These are phyloP conservation scores for Tetrahymena elliotti DNA, from an alignment of 73 alveolate species.

Conservation along the genomic window DNA sequence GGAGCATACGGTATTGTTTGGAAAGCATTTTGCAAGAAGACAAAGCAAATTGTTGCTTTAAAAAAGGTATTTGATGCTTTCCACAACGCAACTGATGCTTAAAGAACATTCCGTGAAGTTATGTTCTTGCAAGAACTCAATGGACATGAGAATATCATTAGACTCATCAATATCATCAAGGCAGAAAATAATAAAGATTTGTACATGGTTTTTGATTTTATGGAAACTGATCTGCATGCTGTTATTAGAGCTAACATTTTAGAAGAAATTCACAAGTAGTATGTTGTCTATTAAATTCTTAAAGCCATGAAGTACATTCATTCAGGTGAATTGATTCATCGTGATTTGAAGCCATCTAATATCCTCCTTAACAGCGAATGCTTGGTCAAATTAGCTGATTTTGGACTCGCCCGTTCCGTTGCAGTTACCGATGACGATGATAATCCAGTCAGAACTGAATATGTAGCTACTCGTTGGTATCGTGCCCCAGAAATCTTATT, in stretches of 20 bases:
- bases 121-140: conserved; percentile 67
- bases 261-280: conserved; percentile 85
- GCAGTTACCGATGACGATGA: conserved; percentile 56
- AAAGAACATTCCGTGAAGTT: conserved; percentile 87
- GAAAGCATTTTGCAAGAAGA: conserved; percentile 80
- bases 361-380: conserved; percentile 79
- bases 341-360: conserved; percentile 86
- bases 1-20: conserved; percentile 94
- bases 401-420: conserved; percentile 78
- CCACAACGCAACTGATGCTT: conserved; percentile 81
- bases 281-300: conserved; percentile 85
- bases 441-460: conserved; percentile 79
- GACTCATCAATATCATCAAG: conserved; percentile 84
- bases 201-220: conserved; percentile 86
- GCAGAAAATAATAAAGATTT: conserved; percentile 94
- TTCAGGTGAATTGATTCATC: conserved; percentile 72
- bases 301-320: conserved; percentile 93
- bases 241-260: conserved; percentile 95
- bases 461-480: conserved; percentile 93
- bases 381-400: conserved; percentile 83
- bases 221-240: conserved; percentile 98
- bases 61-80: conserved; percentile 86
- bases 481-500: conserved; percentile 88
- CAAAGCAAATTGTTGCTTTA: conserved; percentile 65
- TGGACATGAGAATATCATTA: conserved; percentile 90